Base-by-base conservation (phyloP, 345 rosid genomes). In the Dipteronia sinensis region DNA sequence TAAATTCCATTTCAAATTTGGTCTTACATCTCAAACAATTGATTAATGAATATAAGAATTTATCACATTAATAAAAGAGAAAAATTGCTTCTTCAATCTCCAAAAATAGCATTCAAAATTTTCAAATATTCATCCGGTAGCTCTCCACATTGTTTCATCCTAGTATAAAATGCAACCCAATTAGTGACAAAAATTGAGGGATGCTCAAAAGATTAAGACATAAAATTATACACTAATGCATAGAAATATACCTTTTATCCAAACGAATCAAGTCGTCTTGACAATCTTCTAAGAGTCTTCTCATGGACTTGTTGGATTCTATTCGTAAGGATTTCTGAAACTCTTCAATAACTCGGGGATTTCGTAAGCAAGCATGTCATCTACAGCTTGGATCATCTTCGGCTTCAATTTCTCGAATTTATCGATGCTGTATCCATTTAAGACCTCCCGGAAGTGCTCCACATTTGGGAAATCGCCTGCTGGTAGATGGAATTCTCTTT, bases 361-460 rank as follows among this genome's bases (percentile, higher is more conserved):
- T 71, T 96, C 97, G 63, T 91, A 89, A 10, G 92, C 98, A 1
- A 94, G 87, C 99, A 96, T 96, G 78, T 91, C 98, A 44, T 92
- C 99, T 0, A 96, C 95, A 1, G 89, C 93, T 82, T 92, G 98
- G 68, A 92, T 86, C 97, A 94, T 84, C 85, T 92, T 96, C 0
- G 97, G 97, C 81, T 92, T 91, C 82, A 96, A 46, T 75, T 90
- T 96, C 83, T 96, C 98, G 7, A 96, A 94, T 75, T 87, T 91
- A 67, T 94, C 98, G 10, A 96, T 82, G 84, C 71, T 94, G 68
- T 94, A 92, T 2, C 94, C 87, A 40, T 79, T 92, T 82, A 96
- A 81, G 15, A 87, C 88, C 83, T 92, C 93, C 77, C 79, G 88
- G 55, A 89, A 95, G 67, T 93, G 96, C 61, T 93, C 97, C 10